Evolutionary conservation across 1,284 basidiomycete species (phyloP), one percentile per base, ranked within the genome.

Genomic region (Bondarzewia mesenterica): DNA sequence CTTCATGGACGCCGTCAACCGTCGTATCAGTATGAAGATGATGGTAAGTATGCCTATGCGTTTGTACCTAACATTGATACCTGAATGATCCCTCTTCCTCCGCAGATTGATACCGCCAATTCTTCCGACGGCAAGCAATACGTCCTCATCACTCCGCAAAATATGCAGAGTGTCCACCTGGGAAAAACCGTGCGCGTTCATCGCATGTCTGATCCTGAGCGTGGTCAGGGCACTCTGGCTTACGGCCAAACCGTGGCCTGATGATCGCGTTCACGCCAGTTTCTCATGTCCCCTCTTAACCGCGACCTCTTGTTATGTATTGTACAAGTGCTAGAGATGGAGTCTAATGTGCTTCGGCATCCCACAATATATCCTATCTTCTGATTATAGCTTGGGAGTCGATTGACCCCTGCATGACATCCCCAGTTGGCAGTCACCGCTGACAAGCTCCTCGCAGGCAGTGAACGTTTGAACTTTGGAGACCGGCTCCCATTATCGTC

Each of bases 1-100:
- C 12, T 97, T 95, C 71, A 92, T 96, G 85, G 94, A 98, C 62
- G 85, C 87, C 21, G 86, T 93, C 50, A 97, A 97, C 63, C 82
- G 95, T 29, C 82, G 82, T 50, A 86, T 95, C 55, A 88, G 89
- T 52, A 92, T 93, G 79, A 86, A 80, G 65, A 90, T 94, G 85
- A 89, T 97, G 78, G 88, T 90, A 50, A 43, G 82, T 64, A 40
- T 23, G 12, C 29, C 20, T 44, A 25, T 42, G 7, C 46, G 8
- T 48, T 16, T 26, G 3, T 21, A 23, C 16, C 25, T 15, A 35
- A 43, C 35, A n/a, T 42, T 46, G 52, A 35, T 27, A 32, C 21
- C 41, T 50, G 52, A 23, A 43, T 20, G 40, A 49, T 35, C 12
- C 7, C 18, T n/a, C 48, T n/a, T 52, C 43, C 21, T 23, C n/a